Evolutionary conservation across 176 grass and related monocot species (phyloP).

Genomic region (Cymbopogon citratus): DNA sequence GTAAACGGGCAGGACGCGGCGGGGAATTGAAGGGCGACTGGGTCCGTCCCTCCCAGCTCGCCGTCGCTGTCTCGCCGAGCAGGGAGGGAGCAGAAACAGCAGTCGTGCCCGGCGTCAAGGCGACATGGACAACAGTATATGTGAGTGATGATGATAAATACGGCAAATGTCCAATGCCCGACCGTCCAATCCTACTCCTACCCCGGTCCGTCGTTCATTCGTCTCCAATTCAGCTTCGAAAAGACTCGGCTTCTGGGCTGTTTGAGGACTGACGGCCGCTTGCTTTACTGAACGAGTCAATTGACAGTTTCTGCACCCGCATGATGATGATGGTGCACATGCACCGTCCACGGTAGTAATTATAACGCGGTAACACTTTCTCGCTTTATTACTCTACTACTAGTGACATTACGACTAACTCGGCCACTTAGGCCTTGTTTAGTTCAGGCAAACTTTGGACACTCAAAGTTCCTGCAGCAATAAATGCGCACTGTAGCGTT

Average conservation of each 20-base stretch:
- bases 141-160: no score
- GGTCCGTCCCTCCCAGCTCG: not conserved
- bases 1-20: constrained; percentile 12
- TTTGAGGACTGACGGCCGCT: not conserved
- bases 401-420: not conserved
- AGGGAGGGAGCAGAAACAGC: not conserved
- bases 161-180: not conserved
- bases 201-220: no score
- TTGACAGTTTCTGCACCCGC: not conserved
- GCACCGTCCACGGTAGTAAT: not conserved
- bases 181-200: not conserved
- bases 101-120: constrained; percentile 26
- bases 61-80: not conserved
- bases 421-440: no score
- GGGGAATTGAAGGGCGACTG: not conserved
- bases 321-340: not conserved
- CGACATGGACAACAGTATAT: constrained; percentile 8
- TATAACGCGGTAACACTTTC: not conserved
- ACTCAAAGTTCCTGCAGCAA: no score
- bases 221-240: not conserved
- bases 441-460: no score
- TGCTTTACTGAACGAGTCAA: not conserved
- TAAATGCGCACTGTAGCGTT: no score
- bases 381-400: not conserved
- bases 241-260: not conserved